A percentile compares a stretch with the other conserved stretches of the same genome.
Evolutionary conservation across 441 rosid species (phyloP).

Genomic region (Metrosideros polymorpha): DNA sequence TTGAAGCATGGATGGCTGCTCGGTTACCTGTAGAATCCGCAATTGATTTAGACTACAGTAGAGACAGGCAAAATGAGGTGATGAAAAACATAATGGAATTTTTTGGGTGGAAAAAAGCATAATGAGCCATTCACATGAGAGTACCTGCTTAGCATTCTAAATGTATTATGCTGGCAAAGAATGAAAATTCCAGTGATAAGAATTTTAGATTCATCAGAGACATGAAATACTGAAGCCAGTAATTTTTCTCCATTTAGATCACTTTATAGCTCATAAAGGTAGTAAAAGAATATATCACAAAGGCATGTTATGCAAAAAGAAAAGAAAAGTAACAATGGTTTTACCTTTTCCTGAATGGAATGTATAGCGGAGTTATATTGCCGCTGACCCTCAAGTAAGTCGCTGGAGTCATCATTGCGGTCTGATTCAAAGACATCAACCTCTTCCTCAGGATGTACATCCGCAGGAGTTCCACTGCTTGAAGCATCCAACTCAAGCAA

Average conservation of each 20-base stretch:
- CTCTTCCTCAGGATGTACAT: slow-evolving; percentile 61
- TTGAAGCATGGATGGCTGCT: slow-evolving; percentile 88
- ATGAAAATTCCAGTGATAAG: not conserved
- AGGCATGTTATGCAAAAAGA: not conserved
- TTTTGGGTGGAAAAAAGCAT: not conserved
- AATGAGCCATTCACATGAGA: not conserved
- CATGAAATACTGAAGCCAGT: not conserved
- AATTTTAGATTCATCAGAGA: not conserved
- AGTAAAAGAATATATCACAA: not conserved
- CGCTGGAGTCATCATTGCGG: slow-evolving; percentile 64
- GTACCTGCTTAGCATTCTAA: not conserved
- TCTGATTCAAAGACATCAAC: slow-evolving; percentile 59
- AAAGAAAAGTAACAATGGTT: not conserved
- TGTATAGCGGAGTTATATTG: slow-evolving; percentile 97
- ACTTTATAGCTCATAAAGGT: not conserved
- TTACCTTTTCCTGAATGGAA: slow-evolving; percentile 92
- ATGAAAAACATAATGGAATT: not conserved
- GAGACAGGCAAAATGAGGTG: not conserved
- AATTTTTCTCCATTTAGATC: not conserved
- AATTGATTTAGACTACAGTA: slow-evolving; percentile 11
- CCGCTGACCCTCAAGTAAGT: slow-evolving; percentile 95
- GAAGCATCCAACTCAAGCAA: slow-evolving; percentile 65
- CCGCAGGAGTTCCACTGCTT: slow-evolving; percentile 58
- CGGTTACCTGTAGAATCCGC: slow-evolving; percentile 60
- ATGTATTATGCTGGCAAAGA: not conserved